Base-by-base conservation (phyloP, 1,284 basidiomycete species). In the Abortiporus biennis region DNA sequence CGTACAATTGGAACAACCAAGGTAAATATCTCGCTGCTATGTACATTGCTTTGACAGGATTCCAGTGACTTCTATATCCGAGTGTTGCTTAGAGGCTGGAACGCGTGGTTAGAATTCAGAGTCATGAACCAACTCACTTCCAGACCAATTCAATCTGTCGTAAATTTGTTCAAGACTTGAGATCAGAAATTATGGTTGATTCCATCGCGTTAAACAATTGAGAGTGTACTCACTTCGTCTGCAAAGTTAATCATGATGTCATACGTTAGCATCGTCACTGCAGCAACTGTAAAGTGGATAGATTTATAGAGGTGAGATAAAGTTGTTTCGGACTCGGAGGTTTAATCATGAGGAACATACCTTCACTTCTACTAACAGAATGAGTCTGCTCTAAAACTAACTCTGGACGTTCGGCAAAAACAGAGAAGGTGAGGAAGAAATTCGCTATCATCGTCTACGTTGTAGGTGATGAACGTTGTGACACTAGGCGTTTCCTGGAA, bases 1-100 rank as follows among this genome's bases (percentile, higher is more conserved):
- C 51, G 39, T 36, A 55, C 56, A 56, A 19, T 32, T 58, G 54
- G 23, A 54, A 45, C 1, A 49, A 40, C 51, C 51, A 54, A 5
- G 56, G 56, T 9, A 55, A 6, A 32, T 58, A 56, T n/a, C 56
- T 47, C 11, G 48, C 46, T 22, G 49, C 25, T 24, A 54, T 20
- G 36, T 57, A 57, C 50, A 56, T 49, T 16, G 13, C 37, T 24
- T 54, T 55, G 2, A 49, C 51, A 13, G 51, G 46, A 8, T 53
- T 53, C 54, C 54, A 55, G 3, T 46, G 45, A 25, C 51, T 52
- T n/a, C 38, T 46, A 2, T n/a, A n/a, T n/a, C n/a, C n/a, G 13
- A 38, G 12, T 13, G 31, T 23, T 23, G 30, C 24, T 19, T n/a
- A 11, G 21, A 21, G 3, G 13, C 23, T 21, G 11, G 25, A 40